These are phyloP conservation scores for Penicillium sp. DNA, from an alignment of 2,329 filamentous ascomycete genomes.

Conservation along the genomic window DNA sequence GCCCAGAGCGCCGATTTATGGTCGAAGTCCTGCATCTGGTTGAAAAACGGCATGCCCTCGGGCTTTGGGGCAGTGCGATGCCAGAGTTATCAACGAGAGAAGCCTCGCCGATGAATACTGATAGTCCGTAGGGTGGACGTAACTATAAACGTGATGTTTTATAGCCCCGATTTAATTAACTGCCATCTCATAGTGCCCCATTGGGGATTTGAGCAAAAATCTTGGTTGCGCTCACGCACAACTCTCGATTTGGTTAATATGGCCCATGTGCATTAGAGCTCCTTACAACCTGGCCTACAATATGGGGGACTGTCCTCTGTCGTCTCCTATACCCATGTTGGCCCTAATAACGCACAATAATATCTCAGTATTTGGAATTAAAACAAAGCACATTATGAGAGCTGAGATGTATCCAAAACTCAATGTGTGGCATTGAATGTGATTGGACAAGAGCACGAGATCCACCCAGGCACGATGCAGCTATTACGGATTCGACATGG, in stretches of 20 bases:
- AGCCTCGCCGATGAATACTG: constrained; percentile 24
- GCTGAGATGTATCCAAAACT: constrained; percentile 9
- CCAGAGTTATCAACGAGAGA: constrained; percentile 33
- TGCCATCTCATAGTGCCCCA: not conserved
- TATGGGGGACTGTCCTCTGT: not conserved
- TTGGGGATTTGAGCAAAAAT: not conserved
- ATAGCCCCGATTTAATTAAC: not conserved
- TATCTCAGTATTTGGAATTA: not conserved
- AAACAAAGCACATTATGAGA: not conserved
- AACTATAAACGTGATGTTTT: not conserved
- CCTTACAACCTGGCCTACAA: too few species aligned
- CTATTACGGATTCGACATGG: constrained; percentile 1
- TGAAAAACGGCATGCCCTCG: constrained; percentile 36
- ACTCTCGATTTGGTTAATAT: not conserved
- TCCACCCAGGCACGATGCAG: not conserved
- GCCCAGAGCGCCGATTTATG: constrained; percentile 36
- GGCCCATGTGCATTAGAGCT: too few species aligned
- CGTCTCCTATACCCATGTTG: not conserved
- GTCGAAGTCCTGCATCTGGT: constrained; percentile 35
- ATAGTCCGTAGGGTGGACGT: not conserved
- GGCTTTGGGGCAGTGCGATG: constrained; percentile 39
- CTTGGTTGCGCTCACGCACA: not conserved
- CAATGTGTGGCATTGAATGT: not conserved
- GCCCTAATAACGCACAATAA: not conserved
- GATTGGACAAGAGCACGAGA: not conserved